Conservation (phyloP, 352 stramenopile species). For the Phytophthora megakarya region DNA sequence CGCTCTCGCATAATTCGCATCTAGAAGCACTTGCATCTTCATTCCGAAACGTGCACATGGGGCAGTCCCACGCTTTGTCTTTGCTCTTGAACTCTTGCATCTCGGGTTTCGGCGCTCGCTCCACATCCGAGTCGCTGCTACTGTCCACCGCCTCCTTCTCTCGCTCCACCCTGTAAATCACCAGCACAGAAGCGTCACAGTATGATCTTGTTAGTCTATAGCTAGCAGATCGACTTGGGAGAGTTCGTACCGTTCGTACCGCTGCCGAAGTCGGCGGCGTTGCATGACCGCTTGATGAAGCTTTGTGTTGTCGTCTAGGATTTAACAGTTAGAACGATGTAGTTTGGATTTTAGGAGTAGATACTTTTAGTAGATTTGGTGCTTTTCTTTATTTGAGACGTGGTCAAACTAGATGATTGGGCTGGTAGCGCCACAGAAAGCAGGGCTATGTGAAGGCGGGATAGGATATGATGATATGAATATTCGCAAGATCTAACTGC, state of each 20-base stretch:
- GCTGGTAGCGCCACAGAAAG: too few relatives aligned
- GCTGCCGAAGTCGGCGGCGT: constrained; percentile 32
- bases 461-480: too few relatives aligned
- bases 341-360: too few relatives aligned
- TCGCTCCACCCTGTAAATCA: constrained; percentile 11
- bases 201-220: not conserved
- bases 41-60: constrained; percentile 59
- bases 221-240: not conserved
- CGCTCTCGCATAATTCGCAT: constrained; percentile 53
- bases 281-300: constrained; percentile 19
- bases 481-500: too few relatives aligned
- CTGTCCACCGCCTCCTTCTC: constrained; percentile 26
- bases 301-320: too few relatives aligned
- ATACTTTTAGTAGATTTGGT: too few relatives aligned
- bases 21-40: constrained; percentile 10
- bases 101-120: constrained; percentile 11
- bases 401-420: too few relatives aligned
- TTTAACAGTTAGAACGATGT: too few relatives aligned
- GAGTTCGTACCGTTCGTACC: constrained; percentile 15
- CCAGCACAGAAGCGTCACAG: not conserved
- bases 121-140: constrained; percentile 38
- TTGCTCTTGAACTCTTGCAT: not conserved
- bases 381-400: constrained; percentile 25
- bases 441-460: too few relatives aligned
- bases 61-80: constrained; percentile 43